Base-by-base conservation (phyloP, 768 basidiomycete genomes). In the Rhizopogon rudus region DNA sequence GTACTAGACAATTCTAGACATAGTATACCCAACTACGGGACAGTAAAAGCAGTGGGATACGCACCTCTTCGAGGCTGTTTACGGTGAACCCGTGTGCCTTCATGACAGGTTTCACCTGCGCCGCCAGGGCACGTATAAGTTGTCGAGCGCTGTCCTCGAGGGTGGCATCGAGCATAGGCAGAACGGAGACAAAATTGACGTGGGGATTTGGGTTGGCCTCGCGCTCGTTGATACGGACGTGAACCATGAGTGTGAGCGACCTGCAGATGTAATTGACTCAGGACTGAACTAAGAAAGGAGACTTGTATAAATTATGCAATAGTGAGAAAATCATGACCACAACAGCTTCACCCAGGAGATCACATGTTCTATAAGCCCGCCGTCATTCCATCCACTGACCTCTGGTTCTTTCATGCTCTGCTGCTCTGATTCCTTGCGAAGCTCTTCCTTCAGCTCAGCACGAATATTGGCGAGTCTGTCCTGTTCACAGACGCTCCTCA, bases 71-170 rank as follows among this genome's bases (percentile, higher is more conserved):
- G 14, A 93, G 73, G 58, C 84, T 88, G 62, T 91, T 93, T 29
- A 93, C 81, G 2, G 65, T 69, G 60, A 93, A 86, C 0, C 88
- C 88, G 61, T 90, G 86, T 3, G 75, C 67, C 65, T 90, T 91
- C 91, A 93, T 93, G 20, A 92, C 64, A 3, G 91, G 91, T 58
- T 81, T 79, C 29, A 93, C 88, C 69, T 93, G 91, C 3, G 91
- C 91, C 0, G 89, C 91, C 44, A 93, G 73, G 3, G 90, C 87
- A 6, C 88, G 80, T 53, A 93, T 73, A 31, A 90, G 77, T 64
- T 91, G 86, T 43, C 78, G 77, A 10, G 88, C 86, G 48, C 83
- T 81, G 55, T 88, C 85, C 57, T 81, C 75, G 31, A 78, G 74
- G 5, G 69, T 73, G 12, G 69, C 20, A 44, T 79, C 74, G 6